Percentiles rank a stretch among this genome's conserved stretches.
Conservation (phyloP, 169 alveolate genomes). For the Cryptosporidium parvum region DNA sequence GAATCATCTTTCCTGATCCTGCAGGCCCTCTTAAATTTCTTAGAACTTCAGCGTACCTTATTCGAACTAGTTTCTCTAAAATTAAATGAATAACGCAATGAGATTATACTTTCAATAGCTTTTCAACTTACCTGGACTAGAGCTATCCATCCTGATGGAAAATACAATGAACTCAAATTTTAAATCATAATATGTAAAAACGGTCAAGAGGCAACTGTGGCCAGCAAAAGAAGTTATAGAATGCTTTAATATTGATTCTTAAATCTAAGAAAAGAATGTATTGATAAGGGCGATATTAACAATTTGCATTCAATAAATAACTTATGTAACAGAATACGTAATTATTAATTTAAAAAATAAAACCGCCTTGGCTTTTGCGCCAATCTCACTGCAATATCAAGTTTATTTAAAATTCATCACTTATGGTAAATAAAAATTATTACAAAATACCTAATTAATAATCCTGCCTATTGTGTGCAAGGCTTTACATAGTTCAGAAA, state of each 20-base stretch:
- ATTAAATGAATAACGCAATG: background rate
- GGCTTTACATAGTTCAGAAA: background rate
- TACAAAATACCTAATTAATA: too few species aligned
- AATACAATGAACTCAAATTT: background rate
- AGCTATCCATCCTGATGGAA: constrained; percentile 28
- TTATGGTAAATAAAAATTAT: background rate
- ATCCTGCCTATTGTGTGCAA: background rate
- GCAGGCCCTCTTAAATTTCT: constrained; percentile 70
- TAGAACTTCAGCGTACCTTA: constrained; percentile 63
- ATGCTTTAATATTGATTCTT: background rate
- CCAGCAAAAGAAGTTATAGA: background rate
- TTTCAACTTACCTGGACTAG: constrained; percentile 72
- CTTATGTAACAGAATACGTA: background rate
- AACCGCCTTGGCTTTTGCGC: background rate
- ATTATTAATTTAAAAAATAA: background rate
- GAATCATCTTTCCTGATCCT: constrained; percentile 73
- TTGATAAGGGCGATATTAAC: background rate
- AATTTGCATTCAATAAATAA: background rate
- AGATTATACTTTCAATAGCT: background rate
- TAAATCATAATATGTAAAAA: constrained; percentile 2
- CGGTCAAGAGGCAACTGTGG: background rate
- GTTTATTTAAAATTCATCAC: background rate
- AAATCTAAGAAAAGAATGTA: background rate
- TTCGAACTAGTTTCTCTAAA: constrained; percentile 64
- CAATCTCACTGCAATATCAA: background rate